phyloP scores from a whole-genome alignment of 352 stramenopile genomes.

The Phytophthora colocasiae region DNA sequence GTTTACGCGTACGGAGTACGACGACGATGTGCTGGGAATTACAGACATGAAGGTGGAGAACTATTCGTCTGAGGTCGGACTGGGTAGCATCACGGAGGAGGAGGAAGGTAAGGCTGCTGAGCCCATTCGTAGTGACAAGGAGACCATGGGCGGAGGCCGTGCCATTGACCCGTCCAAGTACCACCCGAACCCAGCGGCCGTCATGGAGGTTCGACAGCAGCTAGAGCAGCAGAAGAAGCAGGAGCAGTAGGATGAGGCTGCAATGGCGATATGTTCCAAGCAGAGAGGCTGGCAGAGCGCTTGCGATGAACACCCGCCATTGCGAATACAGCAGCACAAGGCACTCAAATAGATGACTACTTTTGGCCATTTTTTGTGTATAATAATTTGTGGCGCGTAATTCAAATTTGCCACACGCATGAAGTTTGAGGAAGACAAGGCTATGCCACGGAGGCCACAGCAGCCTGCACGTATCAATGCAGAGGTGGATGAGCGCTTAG shows the following conservation, averaged over 20 bases:
- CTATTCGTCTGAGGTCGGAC: slow-evolving; percentile 46
- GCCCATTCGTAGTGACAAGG: slow-evolving; percentile 65
- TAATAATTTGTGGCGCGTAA: slow-evolving; percentile 5
- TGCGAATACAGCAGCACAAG: slow-evolving; percentile 30
- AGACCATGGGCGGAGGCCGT: slow-evolving; percentile 61
- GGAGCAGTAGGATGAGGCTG: slow-evolving; percentile 42
- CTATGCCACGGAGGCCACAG: too few relatives aligned
- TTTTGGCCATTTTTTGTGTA: slow-evolving; percentile 15
- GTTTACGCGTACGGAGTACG: slow-evolving; percentile 89
- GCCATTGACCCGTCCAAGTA: slow-evolving; percentile 65
- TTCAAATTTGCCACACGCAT: slow-evolving; percentile 5
- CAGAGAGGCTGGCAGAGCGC: slow-evolving; percentile 19
- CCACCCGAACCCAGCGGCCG: slow-evolving; percentile 66
- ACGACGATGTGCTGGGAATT: slow-evolving; percentile 94
- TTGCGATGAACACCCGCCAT: slow-evolving; percentile 28
- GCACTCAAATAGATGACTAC: slow-evolving; percentile 35
- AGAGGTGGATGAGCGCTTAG: too few relatives aligned
- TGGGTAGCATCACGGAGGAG: slow-evolving; percentile 48
- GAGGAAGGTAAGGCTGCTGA: slow-evolving; percentile 40
- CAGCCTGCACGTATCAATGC: too few relatives aligned
- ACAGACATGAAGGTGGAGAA: slow-evolving; percentile 94
- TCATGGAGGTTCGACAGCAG: slow-evolving; percentile 65
- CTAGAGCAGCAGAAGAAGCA: slow-evolving; percentile 40
- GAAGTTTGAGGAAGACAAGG: background rate
- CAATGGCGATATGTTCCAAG: slow-evolving; percentile 24